Evolutionary conservation across 2,329 filamentous ascomycete species (phyloP).

Genomic region (Venturia asperata): DNA sequence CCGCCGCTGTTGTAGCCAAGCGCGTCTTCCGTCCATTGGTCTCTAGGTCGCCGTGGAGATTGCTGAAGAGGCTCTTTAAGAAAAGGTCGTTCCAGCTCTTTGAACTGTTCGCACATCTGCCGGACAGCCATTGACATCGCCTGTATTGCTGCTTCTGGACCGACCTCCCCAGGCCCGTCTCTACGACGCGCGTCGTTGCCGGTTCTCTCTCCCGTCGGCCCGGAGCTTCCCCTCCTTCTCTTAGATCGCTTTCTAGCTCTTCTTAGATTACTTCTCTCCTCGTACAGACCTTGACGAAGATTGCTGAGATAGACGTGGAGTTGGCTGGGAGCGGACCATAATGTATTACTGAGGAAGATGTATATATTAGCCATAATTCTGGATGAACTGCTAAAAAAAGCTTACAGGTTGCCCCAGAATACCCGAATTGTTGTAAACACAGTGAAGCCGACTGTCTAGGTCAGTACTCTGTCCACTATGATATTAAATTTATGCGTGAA

Average conservation of each 20-base stretch:
- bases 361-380: neutral
- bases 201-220: conserved; percentile 11
- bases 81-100: conserved; percentile 35
- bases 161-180: conserved; percentile 19
- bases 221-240: conserved; percentile 21
- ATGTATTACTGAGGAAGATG: conserved; percentile 25
- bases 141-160: conserved; percentile 14
- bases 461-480: neutral
- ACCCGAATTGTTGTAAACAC: conserved; percentile 36
- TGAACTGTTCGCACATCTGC: conserved; percentile 33
- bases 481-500: neutral
- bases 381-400: too few species aligned
- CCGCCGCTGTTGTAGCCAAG: conserved; percentile 21
- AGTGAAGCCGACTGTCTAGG: conserved; percentile 33
- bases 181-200: neutral
- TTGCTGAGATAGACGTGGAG: conserved; percentile 36
- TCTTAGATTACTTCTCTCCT: conserved; percentile 34
- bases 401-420: conserved; percentile 34
- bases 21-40: conserved; percentile 20
- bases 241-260: conserved; percentile 24
- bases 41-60: conserved; percentile 16
- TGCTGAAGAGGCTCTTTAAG: conserved; percentile 29
- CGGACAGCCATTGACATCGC: conserved; percentile 33
- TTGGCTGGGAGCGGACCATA: conserved; percentile 32
- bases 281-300: conserved; percentile 36